Percentiles rank a stretch among this genome's conserved stretches.
Conservation (phyloP, 1,284 basidiomycete species). For the Trametes polyzona region DNA sequence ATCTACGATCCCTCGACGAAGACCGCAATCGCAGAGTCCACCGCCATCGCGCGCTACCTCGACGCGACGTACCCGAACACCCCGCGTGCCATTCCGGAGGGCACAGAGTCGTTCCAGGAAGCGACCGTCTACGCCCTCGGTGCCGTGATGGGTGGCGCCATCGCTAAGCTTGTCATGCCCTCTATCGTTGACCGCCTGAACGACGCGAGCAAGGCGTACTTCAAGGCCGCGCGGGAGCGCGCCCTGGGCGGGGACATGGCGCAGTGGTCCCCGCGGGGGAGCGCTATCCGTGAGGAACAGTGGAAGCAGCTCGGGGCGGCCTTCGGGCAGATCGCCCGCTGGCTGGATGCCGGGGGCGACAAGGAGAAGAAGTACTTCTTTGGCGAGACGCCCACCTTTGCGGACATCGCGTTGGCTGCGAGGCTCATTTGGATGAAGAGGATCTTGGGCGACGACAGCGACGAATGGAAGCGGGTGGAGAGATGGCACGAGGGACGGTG, state of each 20-base stretch:
- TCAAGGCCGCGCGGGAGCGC: conserved; percentile 22
- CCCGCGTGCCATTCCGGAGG: conserved; percentile 33
- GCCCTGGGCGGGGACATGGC: conserved; percentile 23
- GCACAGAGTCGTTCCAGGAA: conserved; percentile 15
- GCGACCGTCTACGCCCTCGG: conserved; percentile 23
- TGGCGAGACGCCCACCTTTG: conserved; percentile 19
- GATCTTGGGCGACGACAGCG: conserved; percentile 23
- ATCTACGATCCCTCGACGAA: conserved; percentile 38
- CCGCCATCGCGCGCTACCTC: conserved; percentile 49
- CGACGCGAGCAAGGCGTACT: conserved; percentile 18
- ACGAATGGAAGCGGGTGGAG: conserved; percentile 26
- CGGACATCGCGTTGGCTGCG: conserved; percentile 26
- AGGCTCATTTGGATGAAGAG: conserved; percentile 22
- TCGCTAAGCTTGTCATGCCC: conserved; percentile 13
- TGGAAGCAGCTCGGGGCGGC: conserved; percentile 21
- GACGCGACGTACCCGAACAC: conserved; percentile 48
- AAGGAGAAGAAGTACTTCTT: conserved; percentile 18
- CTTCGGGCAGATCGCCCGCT: conserved; percentile 18
- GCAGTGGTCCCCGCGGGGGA: conserved; percentile 15
- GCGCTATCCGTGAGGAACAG: conserved; percentile 6
- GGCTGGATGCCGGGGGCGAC: conserved; percentile 17
- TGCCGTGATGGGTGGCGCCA: neutral
- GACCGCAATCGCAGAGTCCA: conserved; percentile 42
- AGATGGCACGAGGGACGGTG: conserved; percentile 28
- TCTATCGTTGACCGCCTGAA: conserved; percentile 5